Evolutionary conservation across 1,284 basidiomycete species (phyloP).

Genomic region (Cryptococcus sp.): DNA sequence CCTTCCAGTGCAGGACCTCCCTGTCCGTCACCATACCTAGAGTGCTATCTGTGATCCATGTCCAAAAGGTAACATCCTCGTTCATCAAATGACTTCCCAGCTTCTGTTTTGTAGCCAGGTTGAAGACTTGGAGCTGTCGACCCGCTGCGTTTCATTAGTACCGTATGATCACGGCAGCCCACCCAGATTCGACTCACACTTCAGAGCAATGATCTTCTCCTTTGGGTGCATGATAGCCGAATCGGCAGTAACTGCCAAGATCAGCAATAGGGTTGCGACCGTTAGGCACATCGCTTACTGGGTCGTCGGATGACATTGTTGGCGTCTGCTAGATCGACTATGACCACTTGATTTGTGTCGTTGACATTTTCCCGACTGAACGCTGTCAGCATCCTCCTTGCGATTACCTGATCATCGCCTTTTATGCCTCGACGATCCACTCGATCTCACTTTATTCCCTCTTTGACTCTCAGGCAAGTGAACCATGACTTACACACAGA

Average conservation of each 20-base stretch:
- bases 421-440: background rate
- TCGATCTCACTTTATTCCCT: background rate
- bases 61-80: constrained; percentile 98
- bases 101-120: constrained; percentile 95
- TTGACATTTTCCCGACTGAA: constrained; percentile 40
- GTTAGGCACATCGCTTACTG: constrained; percentile 46
- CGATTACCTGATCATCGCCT: background rate
- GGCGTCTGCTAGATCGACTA: constrained; percentile 90
- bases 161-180: background rate
- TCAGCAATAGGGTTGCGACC: constrained; percentile 6
- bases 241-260: constrained; percentile 70
- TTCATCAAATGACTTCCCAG: constrained; percentile 92
- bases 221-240: constrained; percentile 98
- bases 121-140: constrained; percentile 95
- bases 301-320: constrained; percentile 95
- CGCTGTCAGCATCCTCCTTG: background rate
- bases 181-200: constrained; percentile 57
- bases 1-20: constrained; percentile 91
- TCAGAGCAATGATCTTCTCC: constrained; percentile 95
- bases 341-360: constrained; percentile 93
- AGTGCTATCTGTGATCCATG: constrained; percentile 87
- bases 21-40: constrained; percentile 95
- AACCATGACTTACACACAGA: constrained; percentile 57
- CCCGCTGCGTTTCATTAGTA: constrained; percentile 58
- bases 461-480: background rate